Base-by-base conservation (phyloP, 192 early-diverging fungal species). In the Podila epicladia region DNA sequence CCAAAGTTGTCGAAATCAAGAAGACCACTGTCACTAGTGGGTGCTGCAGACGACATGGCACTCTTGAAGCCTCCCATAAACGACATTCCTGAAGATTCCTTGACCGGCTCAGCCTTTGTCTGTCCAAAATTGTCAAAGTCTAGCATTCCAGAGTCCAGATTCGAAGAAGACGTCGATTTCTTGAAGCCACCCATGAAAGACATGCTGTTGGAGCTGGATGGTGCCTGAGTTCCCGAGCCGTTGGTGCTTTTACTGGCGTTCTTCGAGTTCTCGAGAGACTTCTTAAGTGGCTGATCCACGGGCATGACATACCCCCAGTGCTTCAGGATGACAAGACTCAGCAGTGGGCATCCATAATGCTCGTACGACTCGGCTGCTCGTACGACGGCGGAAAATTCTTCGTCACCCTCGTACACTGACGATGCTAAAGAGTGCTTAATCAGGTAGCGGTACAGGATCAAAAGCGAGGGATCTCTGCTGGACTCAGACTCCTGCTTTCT, bases 311-410 rank as follows among this genome's bases (percentile, higher is more conserved):
- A 80, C 5, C 77, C 73, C 65, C 89, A 83, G 4, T 84, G 90
- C 49, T 82, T 83, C 29, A 96, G 75, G 58, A 96, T 91, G 32
- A 96, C 84, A 37, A 96, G 74, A 6, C 94, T 91, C 29, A 96
- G 83, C 7, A 91, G 72, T 9, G 94, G 95, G 67, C 89, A 94
- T 35, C 94, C 94, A 24, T 95, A 85, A 19, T 89, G 85, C 74
- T 96, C 94, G 73, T 96, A 96, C 5, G 91, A 85, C 35, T 82
- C 80, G 7, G 91, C 84, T 19, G 92, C 86, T 17, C 86, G 72
- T 28, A 91, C 87, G 0, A 93, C 84, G 28, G 95, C 92, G 12
- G 84, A 80, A 37, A 86, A 88, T 71, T 94, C 92, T 17, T 94
- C 84, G 33, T 83, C 72, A 9, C 83, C 57, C 9, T 84, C 84